A percentile compares a stretch with the other conserved stretches of the same genome.
Conservation (phyloP, 495 filamentous ascomycete species). For the Lepidopterella palustris region DNA sequence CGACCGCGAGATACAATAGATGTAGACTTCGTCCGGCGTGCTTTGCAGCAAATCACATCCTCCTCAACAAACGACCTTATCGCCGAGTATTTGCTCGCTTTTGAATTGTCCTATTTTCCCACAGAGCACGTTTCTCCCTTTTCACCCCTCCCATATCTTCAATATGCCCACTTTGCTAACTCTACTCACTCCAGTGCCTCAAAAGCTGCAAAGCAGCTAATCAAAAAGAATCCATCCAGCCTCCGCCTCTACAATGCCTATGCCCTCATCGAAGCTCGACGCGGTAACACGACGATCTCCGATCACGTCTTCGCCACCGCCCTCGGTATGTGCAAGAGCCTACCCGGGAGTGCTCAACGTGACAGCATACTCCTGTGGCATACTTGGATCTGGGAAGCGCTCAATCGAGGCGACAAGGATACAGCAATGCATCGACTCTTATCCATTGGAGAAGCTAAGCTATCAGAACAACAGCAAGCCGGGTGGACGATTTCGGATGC, state of each 20-base stretch:
- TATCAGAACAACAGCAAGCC: background rate
- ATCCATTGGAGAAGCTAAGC: slow-evolving; percentile 35
- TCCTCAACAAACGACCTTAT: slow-evolving; percentile 44
- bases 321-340: slow-evolving; percentile 48
- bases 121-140: slow-evolving; percentile 7
- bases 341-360: slow-evolving; percentile 36
- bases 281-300: slow-evolving; percentile 49
- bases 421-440: slow-evolving; percentile 46
- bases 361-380: slow-evolving; percentile 56
- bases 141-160: background rate
- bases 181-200: slow-evolving; percentile 40
- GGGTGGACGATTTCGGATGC: slow-evolving; percentile 11
- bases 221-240: slow-evolving; percentile 61
- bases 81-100: slow-evolving; percentile 65
- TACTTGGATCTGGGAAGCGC: slow-evolving; percentile 64
- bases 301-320: slow-evolving; percentile 61
- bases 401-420: slow-evolving; percentile 44
- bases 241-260: slow-evolving; percentile 72
- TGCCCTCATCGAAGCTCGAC: slow-evolving; percentile 61
- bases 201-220: slow-evolving; percentile 63
- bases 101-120: slow-evolving; percentile 53
- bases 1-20: slow-evolving; percentile 27
- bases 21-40: slow-evolving; percentile 44
- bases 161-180: background rate
- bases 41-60: slow-evolving; percentile 52